A percentile compares a stretch with the other conserved stretches of the same genome.
phyloP scores from a whole-genome alignment of 768 basidiomycete species.

The Suillus ampliporus region DNA sequence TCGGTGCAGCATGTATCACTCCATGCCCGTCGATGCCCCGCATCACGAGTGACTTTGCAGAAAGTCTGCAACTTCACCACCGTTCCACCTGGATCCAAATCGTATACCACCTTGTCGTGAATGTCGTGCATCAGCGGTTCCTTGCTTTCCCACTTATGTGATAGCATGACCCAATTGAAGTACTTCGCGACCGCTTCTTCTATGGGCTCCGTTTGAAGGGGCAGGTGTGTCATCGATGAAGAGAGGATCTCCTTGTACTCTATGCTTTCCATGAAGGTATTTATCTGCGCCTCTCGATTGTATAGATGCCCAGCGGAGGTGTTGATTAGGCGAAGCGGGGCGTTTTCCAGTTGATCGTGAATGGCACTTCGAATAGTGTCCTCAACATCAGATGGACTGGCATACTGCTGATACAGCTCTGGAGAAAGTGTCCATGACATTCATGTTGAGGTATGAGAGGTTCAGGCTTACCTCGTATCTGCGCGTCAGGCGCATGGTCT shows the following conservation, averaged over 20 bases:
- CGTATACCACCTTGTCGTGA: not conserved
- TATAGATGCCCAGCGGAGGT: conserved; percentile 11
- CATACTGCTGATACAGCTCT: too few species aligned
- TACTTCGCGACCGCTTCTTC: not conserved
- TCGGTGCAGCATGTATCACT: too few species aligned
- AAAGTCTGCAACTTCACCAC: not conserved
- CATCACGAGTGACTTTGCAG: conserved; percentile 17
- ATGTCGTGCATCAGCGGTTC: conserved; percentile 7
- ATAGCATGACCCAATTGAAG: conserved; percentile 3
- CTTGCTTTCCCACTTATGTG: conserved; percentile 1
- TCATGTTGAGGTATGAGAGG: too few species aligned
- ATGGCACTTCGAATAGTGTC: too few species aligned
- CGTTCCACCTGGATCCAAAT: not conserved
- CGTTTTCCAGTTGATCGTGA: too few species aligned
- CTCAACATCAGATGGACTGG: too few species aligned
- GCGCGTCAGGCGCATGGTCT: too few species aligned
- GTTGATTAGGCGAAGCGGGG: conserved; percentile 14
- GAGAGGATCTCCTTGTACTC: not conserved
- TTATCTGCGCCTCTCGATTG: conserved; percentile 2
- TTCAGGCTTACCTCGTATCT: too few species aligned
- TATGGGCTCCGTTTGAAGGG: not conserved
- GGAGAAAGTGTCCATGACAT: too few species aligned
- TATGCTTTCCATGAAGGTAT: not conserved
- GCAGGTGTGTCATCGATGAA: not conserved
- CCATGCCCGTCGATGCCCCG: conserved; percentile 14